Conservation (phyloP, 257 asterid genomes). For the Cordia subcordata region DNA sequence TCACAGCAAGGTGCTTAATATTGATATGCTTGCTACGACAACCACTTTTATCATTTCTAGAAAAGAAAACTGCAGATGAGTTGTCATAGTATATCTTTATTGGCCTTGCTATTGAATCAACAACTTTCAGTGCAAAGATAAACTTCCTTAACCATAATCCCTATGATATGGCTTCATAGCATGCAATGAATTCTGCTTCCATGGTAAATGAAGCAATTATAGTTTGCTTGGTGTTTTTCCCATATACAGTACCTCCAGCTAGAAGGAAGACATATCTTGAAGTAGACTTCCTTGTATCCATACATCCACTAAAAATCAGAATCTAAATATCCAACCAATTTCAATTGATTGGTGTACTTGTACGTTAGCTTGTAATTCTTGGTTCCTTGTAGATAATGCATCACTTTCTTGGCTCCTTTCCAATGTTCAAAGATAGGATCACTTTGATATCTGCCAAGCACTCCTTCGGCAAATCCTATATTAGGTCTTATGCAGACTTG, state of each 20-base stretch:
- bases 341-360: background rate
- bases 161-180: background rate
- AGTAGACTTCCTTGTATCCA: background rate
- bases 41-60: background rate
- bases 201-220: too few species aligned
- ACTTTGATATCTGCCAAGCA: slow-evolving; percentile 7
- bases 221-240: background rate
- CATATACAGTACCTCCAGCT: background rate
- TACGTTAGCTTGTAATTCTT: background rate
- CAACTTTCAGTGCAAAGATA: background rate
- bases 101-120: background rate
- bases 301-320: background rate
- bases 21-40: background rate
- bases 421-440: background rate
- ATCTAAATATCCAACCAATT: slow-evolving; percentile 4
- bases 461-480: background rate
- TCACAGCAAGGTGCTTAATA: background rate
- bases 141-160: background rate
- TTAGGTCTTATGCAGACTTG: background rate
- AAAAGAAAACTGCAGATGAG: background rate
- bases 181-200: too few species aligned
- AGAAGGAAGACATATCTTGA: background rate
- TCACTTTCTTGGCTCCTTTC: background rate
- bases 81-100: background rate
- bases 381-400: background rate